Evolutionary conservation across 768 basidiomycete species (phyloP), one percentile per base, ranked within the genome.

Genomic region (Cytidiella melzeri): DNA sequence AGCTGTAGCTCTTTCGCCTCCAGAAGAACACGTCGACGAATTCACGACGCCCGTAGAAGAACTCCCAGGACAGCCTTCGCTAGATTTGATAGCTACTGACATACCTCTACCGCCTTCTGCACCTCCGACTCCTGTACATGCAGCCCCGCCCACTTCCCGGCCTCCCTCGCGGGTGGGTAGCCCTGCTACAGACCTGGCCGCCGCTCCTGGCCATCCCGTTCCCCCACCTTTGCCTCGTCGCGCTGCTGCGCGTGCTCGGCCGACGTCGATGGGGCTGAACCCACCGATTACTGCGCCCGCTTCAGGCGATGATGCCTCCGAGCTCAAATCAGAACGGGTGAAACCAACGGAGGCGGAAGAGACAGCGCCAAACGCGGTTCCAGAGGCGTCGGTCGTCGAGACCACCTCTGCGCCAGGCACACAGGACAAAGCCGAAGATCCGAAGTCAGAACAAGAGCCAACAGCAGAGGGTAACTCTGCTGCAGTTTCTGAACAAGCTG

Each of bases 211-310:
- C n/a, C 13, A 43, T 28, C 39, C 76, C 41, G 67, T 60, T 3
- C 67, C 69, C 5, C 84, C 85, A 0, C 85, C 84, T 2, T 63
- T 88, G 20, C 85, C 85, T 0, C 73, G 81, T 37, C 70, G 85
- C 40, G 85, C 85, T 0, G 75, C 82, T 42, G 79, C 75, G 1
- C 73, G 85, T 19, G 68, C 66, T 5, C 58, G 73, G 11, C 67
- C 72, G 10, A 46, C 48, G 10, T 63, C 61, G 15, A 34, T 55
- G 20, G 40, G 61, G 45, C 46, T 58, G 47, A 28, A 58, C 41
- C 4, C 61, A 64, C 37, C 57, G 49, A 9, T 34, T 15, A 34
- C 52, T n/a, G 30, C 41, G 19, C 25, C 59, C 5, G 43, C 47
- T 26, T 4, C 47, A 13, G 37, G 36, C 5, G 37, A 39, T 27